Evolutionary conservation across 2,329 filamentous ascomycete species (phyloP).

Genomic region (Colletotrichum theobromicola): DNA sequence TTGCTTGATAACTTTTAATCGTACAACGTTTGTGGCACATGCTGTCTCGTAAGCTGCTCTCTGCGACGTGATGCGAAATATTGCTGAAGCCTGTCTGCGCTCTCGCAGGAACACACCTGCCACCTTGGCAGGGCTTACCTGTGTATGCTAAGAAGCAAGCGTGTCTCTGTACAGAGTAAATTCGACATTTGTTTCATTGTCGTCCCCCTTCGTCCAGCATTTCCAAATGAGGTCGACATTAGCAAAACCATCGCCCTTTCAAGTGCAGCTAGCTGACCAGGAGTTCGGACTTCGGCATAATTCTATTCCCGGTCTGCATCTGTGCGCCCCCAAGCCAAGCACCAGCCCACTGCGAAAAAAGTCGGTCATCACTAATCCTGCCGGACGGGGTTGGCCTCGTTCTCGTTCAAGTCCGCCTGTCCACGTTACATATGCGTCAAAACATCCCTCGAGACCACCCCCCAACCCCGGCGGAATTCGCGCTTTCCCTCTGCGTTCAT

Average conservation of each 20-base stretch:
- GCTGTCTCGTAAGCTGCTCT: neutral
- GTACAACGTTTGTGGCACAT: neutral
- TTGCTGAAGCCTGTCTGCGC: neutral
- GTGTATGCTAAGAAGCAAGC: neutral
- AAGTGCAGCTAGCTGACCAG: neutral
- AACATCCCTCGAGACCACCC: neutral
- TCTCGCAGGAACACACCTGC: neutral
- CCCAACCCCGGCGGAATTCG: conserved; percentile 13
- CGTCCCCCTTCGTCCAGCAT: neutral
- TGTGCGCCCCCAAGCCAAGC: neutral
- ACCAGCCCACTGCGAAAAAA: neutral
- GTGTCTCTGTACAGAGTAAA: neutral
- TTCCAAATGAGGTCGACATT: neutral
- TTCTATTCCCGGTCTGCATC: neutral
- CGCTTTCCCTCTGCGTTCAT: neutral
- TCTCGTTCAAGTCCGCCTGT: neutral
- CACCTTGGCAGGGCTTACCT: neutral
- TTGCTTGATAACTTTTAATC: conserved; percentile 13
- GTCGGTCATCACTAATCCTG: neutral
- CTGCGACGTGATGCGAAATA: neutral
- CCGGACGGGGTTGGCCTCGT: neutral
- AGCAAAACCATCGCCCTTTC: neutral
- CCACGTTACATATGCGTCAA: neutral
- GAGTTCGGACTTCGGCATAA: neutral
- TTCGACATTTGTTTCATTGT: neutral